Base-by-base conservation (phyloP, 2,329 filamentous ascomycete species). In the Penicillium sp. region DNA sequence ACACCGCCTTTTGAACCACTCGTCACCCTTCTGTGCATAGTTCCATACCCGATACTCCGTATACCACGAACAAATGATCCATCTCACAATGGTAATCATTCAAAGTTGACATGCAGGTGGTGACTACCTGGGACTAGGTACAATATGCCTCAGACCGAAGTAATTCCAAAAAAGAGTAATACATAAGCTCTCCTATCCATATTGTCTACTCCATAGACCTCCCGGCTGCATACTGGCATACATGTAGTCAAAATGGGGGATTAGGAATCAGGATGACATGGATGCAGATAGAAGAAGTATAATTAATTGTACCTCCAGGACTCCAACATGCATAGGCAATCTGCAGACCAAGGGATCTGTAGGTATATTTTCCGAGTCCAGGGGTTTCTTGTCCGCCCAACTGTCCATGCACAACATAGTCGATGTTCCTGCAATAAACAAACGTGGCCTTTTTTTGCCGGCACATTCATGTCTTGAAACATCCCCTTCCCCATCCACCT, bases 401-500 rank as follows among this genome's bases (percentile, higher is more conserved):
- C 34, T 28, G 25, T 40, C 11, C 19, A 31, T 22, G 22, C 22
- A 25, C 22, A 25, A 25, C 22, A 30, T 31, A 31, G 39, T 31
- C 19, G 30, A 25, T 43, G 38, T 43, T 22, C n/a, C 27, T 25
- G 31, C 40, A 40, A 46, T 29, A 49, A 50, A 50, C 30, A 52
- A 52, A 52, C 50, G 50, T 52, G 50, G 50, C 50, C 50, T 52
- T 50, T 52, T 49, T 40, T 37, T 45, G 47, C 41, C 36, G 39
- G 47, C 46, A 40, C 12, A 33, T 50, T 35, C 40, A 52, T 13
- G 6, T 31, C 29, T 35, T 31, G 14, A 19, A 42, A n/a, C 22
- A 41, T 31, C 34, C 31, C 27, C 18, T 31, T n/a, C 19, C 34
- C 22, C 31, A 47, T 46, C 29, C 37, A 30, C 34, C 41, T 16